Base-by-base conservation (phyloP, 2,329 filamentous ascomycete genomes). In the Pseudogymnoascus sp. region DNA sequence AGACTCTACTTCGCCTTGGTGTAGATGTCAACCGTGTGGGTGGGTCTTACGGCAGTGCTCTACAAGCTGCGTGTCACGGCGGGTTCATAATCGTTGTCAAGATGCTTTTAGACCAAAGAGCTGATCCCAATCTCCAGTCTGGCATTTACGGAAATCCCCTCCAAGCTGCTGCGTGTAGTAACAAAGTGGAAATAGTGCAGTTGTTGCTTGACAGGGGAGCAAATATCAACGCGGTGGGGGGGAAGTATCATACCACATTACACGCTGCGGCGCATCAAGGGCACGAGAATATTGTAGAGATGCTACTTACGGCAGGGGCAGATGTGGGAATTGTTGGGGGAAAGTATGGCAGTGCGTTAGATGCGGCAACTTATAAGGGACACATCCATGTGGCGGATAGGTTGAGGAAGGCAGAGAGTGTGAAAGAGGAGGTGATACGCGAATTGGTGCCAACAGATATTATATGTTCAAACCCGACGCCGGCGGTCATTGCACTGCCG, bases 161-260 rank as follows among this genome's bases (percentile, higher is more conserved):
- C 31, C 43, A 50, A 26, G 1, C 8, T 6, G 14, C 43, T 28
- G 14, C 43, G 14, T 1, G 3, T 28, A 59, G 59, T 37, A 14
- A 41, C 8, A 50, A 62, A 10, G 16, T 28, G 1, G 65, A 63
- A 24, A 66, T 68, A 28, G 33, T 59, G 28, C 40, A 65, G 19
- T 60, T 71, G 2, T 50, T 71, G 59, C 26, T 66, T n/a, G 12
- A 65, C 22, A 24, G 67, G 43, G 67, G 68, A 2, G 68, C 68
- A 24, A 56, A 53, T 4, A 31, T 60, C 41, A 61, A 61, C 37
- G 22, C 37, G 0, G 16, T 43, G 2, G 60, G 60, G 6, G 37
- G 41, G 2, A 3, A 16, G 14, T 61, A n/a, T 53, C 14, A 43
- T 41, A 61, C 37, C 14, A 37, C 60, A 24, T 61, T 61, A 16